Evolutionary conservation across 202 grass and related monocot species (phyloP).

Genomic region (Musa balbisiana): DNA sequence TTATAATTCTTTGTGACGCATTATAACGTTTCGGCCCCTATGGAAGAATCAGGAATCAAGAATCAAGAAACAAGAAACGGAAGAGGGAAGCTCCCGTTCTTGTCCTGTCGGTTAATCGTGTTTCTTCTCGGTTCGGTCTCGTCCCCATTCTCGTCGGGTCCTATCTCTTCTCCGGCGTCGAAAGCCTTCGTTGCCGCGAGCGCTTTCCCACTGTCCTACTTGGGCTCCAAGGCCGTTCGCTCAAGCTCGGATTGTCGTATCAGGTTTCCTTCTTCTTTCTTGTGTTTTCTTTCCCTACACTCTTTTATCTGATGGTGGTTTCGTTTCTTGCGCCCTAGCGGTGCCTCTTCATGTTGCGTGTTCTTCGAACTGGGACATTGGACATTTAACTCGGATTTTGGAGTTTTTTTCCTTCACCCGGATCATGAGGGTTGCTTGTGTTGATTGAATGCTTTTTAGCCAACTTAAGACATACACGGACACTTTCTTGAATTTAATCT

Average conservation of each 20-base stretch:
- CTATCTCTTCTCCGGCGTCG: slow-evolving; percentile 42
- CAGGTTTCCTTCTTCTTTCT: slow-evolving; percentile 35
- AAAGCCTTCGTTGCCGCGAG: slow-evolving; percentile 55
- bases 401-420: neutral
- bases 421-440: neutral
- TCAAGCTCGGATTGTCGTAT: slow-evolving; percentile 67
- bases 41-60: too few relatives aligned
- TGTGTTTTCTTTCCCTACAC: neutral
- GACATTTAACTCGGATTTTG: neutral
- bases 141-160: neutral
- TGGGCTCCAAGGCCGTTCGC: slow-evolving; percentile 46
- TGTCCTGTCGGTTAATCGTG: slow-evolving; percentile 2
- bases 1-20: neutral
- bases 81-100: neutral
- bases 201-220: slow-evolving; percentile 53
- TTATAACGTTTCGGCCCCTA: neutral
- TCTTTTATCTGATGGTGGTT: neutral
- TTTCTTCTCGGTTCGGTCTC: neutral
- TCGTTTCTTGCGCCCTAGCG: neutral
- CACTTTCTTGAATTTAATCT: neutral
- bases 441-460: too few relatives aligned
- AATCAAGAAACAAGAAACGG: neutral
- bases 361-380: neutral
- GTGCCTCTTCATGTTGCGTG: neutral
- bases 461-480: neutral